Base-by-base conservation (phyloP, 495 filamentous ascomycete species). In the Oidiodendron maius region DNA sequence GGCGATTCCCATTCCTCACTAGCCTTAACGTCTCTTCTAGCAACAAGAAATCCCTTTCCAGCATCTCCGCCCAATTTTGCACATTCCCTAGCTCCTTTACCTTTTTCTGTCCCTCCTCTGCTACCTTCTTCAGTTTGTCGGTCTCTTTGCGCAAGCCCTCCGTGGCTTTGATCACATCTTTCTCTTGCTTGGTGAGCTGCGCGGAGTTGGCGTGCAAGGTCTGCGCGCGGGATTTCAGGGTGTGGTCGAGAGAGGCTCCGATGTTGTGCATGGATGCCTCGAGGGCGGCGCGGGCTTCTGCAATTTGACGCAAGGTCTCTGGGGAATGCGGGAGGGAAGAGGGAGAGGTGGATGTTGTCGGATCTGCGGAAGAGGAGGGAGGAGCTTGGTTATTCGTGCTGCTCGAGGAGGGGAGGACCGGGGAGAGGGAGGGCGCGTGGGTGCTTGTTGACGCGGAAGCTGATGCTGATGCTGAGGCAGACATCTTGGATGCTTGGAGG, bases 11-110 rank as follows among this genome's bases (percentile, higher is more conserved):
- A 45, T 75, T 68, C 28, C 64, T 63, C 6, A 77, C 88, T 51
- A 86, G 61, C 60, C 84, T 68, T 64, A 95, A 58, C 44, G 87
- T 89, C 77, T 96, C 90, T 68, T 94, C 89, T 30, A 98, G 60
- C 50, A 94, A 81, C 58, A 90, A 60, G 52, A 98, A 77, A 69
- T 96, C 91, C 63, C 87, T 66, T 75, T 98, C 93, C 58, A 96
- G 74, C 73, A 95, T 77, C 79, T 98, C 93, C 34, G 91, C 91
- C 91, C 91, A 96, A 63, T 96, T 95, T 78, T 96, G 93, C 65
- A 96, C 80, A 62, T 96, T 89, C 23, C 93, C 93, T 58, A 96
- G 78, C 76, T 95, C 89, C 71, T 96, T 96, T 40, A 98, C 66
- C 61, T 80, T 81, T 36, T 78, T 74, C 43, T 81, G 74, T 40